These are phyloP conservation scores for Elongisporangium anandrum DNA, from an alignment of 352 stramenopile genomes.

Conservation along the genomic window DNA sequence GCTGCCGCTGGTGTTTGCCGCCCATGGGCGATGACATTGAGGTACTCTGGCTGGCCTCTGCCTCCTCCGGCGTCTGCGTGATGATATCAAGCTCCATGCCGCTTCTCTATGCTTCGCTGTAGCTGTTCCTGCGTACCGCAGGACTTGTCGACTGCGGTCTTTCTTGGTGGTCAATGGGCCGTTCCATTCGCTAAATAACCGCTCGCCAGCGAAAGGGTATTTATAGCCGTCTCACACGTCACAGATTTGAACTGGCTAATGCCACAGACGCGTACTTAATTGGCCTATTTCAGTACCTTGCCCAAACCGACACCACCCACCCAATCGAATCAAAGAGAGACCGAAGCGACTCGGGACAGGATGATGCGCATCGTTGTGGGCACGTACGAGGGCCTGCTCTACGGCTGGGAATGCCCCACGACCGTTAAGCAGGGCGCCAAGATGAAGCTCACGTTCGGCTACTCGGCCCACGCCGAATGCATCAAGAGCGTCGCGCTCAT, in stretches of 20 bases:
- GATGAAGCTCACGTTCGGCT: constrained; percentile 86
- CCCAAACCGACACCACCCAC: constrained; percentile 2
- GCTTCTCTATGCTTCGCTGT: not conserved
- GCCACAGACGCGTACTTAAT: constrained; percentile 14
- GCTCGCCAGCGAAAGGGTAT: not conserved
- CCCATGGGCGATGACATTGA: constrained; percentile 46
- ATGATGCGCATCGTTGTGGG: constrained; percentile 81
- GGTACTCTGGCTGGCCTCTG: constrained; percentile 8
- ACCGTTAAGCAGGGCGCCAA: constrained; percentile 26
- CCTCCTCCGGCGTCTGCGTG: constrained; percentile 23
- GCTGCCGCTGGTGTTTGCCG: constrained; percentile 59
- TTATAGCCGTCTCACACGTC: constrained; percentile 25
- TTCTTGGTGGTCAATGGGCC: no score
- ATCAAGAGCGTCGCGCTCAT: constrained; percentile 85
- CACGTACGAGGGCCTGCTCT: constrained; percentile 85
- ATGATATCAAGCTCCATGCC: constrained; percentile 41
- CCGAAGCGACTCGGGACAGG: constrained; percentile 3
- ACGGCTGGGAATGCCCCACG: constrained; percentile 70
- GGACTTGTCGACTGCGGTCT: not conserved
- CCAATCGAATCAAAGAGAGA: constrained; percentile 18
- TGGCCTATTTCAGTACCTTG: not conserved
- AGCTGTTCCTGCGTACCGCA: no score
- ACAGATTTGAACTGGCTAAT: constrained; percentile 21
- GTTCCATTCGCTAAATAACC: not conserved
- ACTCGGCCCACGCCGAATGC: constrained; percentile 77